phyloP scores from a whole-genome alignment of 257 asterid species.

The Striga asiatica region DNA sequence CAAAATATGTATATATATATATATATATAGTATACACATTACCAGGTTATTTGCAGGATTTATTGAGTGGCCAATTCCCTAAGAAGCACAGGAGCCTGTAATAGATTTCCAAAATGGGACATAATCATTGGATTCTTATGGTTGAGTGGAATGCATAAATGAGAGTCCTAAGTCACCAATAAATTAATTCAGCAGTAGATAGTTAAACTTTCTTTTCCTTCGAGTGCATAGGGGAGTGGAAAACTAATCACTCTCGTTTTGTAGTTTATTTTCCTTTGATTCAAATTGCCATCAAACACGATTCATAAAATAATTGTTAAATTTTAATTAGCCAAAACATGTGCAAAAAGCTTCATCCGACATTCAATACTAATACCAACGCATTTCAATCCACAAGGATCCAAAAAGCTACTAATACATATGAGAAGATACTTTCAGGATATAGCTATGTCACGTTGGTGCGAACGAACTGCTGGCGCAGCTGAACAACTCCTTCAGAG shows the following conservation, averaged over 20 bases:
- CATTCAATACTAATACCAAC: too few relatives aligned
- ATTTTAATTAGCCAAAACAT: too few relatives aligned
- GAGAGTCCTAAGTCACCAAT: constrained; percentile 2
- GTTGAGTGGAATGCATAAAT: not conserved
- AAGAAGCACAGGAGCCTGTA: constrained; percentile 77
- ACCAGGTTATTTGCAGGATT: constrained; percentile 68
- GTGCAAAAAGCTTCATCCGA: too few relatives aligned
- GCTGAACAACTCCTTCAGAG: too few relatives aligned
- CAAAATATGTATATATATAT: too few relatives aligned
- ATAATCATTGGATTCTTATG: constrained; percentile 13
- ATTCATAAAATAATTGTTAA: not conserved
- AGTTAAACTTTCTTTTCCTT: not conserved
- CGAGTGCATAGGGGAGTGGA: not conserved
- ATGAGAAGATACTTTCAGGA: too few relatives aligned
- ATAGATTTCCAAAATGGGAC: not conserved
- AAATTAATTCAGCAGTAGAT: not conserved
- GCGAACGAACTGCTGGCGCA: too few relatives aligned
- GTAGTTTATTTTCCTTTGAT: not conserved
- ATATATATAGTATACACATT: too few relatives aligned
- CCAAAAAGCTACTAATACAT: too few relatives aligned
- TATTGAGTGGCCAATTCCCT: constrained; percentile 76
- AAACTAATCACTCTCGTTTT: not conserved
- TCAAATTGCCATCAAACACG: not conserved
- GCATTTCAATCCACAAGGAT: not conserved
- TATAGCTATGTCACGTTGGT: too few relatives aligned